Evolutionary conservation across 192 early-diverging fungal genomes (phyloP).

Genomic region (Dimargaris cristalligena): DNA sequence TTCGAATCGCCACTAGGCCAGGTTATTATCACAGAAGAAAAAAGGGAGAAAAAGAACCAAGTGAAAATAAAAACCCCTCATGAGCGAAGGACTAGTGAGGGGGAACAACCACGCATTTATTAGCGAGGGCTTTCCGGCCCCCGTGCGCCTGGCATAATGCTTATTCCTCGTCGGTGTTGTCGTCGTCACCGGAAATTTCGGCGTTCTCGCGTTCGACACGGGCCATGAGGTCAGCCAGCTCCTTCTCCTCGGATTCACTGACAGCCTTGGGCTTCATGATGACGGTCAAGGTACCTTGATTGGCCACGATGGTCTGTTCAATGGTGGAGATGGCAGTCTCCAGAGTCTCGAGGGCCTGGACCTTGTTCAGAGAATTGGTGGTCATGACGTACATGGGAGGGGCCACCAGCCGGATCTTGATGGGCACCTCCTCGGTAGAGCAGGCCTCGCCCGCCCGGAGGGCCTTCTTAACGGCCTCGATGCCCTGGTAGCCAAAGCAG

Average conservation of each 20-base stretch:
- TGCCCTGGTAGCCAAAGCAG: constrained; percentile 87
- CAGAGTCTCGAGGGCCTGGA: constrained; percentile 67
- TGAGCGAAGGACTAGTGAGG: no score
- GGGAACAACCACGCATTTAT: no score
- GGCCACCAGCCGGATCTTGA: constrained; percentile 80
- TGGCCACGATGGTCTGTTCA: constrained; percentile 57
- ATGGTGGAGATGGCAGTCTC: constrained; percentile 72
- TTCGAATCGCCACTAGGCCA: no score
- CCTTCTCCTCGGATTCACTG: constrained; percentile 80
- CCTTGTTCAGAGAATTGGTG: constrained; percentile 70
- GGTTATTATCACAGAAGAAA: no score
- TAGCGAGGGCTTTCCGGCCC: no score
- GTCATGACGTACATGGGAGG: constrained; percentile 90
- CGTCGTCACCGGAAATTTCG: constrained; percentile 85
- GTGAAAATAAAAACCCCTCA: no score
- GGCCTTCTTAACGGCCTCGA: constrained; percentile 87
- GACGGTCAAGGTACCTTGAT: constrained; percentile 56
- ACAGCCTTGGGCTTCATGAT: constrained; percentile 88
- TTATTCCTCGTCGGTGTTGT: constrained; percentile 47
- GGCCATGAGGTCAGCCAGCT: constrained; percentile 79
- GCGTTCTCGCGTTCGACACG: constrained; percentile 81
- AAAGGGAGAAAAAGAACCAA: no score
- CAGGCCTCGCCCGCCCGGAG: constrained; percentile 70
- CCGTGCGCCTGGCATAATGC: no score
- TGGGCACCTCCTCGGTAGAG: constrained; percentile 55